A percentile compares a stretch with the other conserved stretches of the same genome.
Conservation (phyloP, 805 yeast genomes). For the Monosporozyma solicola region DNA sequence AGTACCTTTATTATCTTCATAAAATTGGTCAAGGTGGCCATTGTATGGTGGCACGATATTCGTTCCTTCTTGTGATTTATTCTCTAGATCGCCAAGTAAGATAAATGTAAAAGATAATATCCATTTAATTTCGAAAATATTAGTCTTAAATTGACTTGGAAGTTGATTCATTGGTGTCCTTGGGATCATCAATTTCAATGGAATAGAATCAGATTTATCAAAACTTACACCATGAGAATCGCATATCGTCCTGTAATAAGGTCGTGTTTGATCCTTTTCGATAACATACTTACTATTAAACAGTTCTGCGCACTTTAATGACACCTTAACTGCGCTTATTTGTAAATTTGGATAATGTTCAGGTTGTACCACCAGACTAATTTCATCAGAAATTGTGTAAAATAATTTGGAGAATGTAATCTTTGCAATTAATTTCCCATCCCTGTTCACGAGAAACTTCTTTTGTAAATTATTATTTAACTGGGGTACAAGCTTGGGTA, state of each 20-base stretch:
- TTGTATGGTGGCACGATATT: not conserved
- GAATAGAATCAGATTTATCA: slow-evolving; percentile 21
- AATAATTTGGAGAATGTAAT: slow-evolving; percentile 33
- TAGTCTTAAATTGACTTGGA: slow-evolving; percentile 34
- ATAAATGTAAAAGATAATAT: slow-evolving; percentile 31
- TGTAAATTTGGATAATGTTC: slow-evolving; percentile 22
- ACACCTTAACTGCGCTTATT: slow-evolving; percentile 32
- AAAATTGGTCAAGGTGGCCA: slow-evolving; percentile 13
- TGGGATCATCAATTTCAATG: slow-evolving; percentile 25
- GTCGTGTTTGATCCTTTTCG: slow-evolving; percentile 11
- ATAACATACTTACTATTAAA: slow-evolving; percentile 26
- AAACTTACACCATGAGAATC: slow-evolving; percentile 28
- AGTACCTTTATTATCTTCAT: slow-evolving; percentile 32
- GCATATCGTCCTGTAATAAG: slow-evolving; percentile 17
- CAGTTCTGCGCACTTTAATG: slow-evolving; percentile 31
- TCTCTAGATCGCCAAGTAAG: slow-evolving; percentile 15
- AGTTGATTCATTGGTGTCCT: slow-evolving; percentile 30
- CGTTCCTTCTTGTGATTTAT: slow-evolving; percentile 1
- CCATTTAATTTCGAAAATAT: slow-evolving; percentile 34
- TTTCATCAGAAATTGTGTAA: slow-evolving; percentile 39
- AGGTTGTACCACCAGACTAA: slow-evolving; percentile 34
- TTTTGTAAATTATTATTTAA: slow-evolving; percentile 23
- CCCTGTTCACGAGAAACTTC: slow-evolving; percentile 34
- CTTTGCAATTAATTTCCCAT: slow-evolving; percentile 34
- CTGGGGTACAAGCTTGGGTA: slow-evolving; percentile 16